Conservation (phyloP, 768 basidiomycete genomes). For the Naganishia onofrii region DNA sequence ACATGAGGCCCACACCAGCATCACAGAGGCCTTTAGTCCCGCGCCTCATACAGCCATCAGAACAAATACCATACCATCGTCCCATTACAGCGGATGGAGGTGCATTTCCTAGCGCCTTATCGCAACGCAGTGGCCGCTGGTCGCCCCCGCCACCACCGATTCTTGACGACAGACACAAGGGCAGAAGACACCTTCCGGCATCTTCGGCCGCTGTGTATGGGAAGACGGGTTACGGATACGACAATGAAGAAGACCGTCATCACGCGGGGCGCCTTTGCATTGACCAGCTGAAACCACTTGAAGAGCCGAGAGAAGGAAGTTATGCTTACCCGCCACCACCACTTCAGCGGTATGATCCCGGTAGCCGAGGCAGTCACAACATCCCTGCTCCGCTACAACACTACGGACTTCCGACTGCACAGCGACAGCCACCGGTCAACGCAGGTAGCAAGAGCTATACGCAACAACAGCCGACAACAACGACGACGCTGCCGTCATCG, state of each 20-base stretch:
- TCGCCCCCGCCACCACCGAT: background rate
- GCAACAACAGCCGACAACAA: background rate
- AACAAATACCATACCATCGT: background rate
- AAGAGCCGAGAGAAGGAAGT: background rate
- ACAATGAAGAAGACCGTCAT: background rate
- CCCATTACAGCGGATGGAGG: too few species aligned
- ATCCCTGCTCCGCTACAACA: background rate
- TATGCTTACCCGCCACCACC: background rate
- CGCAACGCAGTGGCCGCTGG: too few species aligned
- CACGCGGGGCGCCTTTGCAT: background rate
- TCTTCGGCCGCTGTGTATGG: background rate
- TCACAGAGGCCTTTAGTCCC: background rate
- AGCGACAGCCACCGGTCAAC: background rate
- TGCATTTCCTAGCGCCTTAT: too few species aligned
- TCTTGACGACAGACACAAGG: background rate
- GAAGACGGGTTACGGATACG: background rate
- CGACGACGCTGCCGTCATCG: background rate
- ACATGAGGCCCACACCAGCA: background rate
- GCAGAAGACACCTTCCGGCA: background rate
- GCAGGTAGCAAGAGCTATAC: too few species aligned
- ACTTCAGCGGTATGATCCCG: background rate
- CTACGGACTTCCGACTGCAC: background rate
- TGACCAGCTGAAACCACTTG: background rate
- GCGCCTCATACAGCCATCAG: background rate
- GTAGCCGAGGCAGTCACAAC: too few species aligned